Base-by-base conservation (phyloP, 768 basidiomycete species). In the Lactarius tabidus region DNA sequence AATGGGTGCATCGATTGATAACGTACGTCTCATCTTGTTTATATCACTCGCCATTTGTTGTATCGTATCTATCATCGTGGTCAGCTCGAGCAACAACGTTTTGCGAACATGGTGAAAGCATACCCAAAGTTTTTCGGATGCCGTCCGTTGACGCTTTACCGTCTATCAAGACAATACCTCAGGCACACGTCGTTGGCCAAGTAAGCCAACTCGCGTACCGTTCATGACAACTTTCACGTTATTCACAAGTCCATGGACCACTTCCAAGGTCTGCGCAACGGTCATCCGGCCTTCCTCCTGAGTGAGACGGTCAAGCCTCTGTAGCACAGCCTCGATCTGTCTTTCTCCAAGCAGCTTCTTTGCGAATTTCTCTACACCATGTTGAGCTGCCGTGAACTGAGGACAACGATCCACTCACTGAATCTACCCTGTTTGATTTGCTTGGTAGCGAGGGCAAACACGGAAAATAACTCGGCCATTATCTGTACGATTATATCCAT, bases 281-380 rank as follows among this genome's bases (percentile, higher is more conserved):
- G 48, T 52, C 12, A 48, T 36, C n/a, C 48, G 62, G 38, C 23
- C 38, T n/a, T 63, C 62, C 17, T 63, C 57, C 28, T 39, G 28
- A 0, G 57, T 58, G n/a, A 63, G 62, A 18, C 36, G 48, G 28
- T 52, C 36, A 3, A 63, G 23, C 35, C 56, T 57, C 55, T 39
- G 17, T 14, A 57, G 26, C 3, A n/a, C 26, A 2, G 35, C 45
- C 8, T 57, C 35, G 1, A 63, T 57, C 0, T 57, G 56, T 15
- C 57, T 63, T 14, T 63, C 55, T 38, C 62, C 62, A 3, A 57
- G 8, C 6, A 63, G 26, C 28, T 56, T 51, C 55, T 28, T 57
- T n/a, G 39, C 28, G 15, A 63, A 39, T 39, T 57, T 63, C 20
- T 39, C 62, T 63, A 54, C 20, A 14, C 31, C 9, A 5, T 1